Percentiles rank a stretch among this genome's conserved stretches.
Conservation (phyloP, 352 stramenopile species). For the Elongisporangium anandrum region DNA sequence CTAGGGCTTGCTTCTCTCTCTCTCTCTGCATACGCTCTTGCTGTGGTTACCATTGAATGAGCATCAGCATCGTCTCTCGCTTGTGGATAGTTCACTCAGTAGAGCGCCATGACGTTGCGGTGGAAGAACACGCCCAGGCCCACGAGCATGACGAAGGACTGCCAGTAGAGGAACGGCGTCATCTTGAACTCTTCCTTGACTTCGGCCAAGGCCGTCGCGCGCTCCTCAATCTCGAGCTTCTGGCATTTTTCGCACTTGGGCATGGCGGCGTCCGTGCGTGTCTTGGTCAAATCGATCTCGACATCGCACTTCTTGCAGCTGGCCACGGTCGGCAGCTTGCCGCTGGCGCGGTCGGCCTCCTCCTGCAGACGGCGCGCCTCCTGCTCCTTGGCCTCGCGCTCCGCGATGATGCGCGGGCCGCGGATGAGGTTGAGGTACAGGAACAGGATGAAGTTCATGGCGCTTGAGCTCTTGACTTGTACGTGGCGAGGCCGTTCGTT, state of each 20-base stretch:
- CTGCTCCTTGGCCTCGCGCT: conserved; percentile 47
- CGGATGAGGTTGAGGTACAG: conserved; percentile 77
- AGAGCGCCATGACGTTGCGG: conserved; percentile 59
- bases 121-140: conserved; percentile 61
- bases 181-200: conserved; percentile 45
- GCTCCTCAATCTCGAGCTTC: conserved; percentile 20
- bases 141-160: conserved; percentile 52
- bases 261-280: conserved; percentile 16
- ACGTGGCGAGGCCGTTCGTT: not conserved
- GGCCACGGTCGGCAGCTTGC: conserved; percentile 35
- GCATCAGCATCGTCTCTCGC: not conserved
- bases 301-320: conserved; percentile 79
- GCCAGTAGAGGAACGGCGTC: conserved; percentile 72
- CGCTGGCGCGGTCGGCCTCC: conserved; percentile 43
- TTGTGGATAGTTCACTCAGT: conserved; percentile 12
- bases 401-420: conserved; percentile 46
- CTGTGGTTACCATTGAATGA: not conserved
- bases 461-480: not conserved
- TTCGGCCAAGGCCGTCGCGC: conserved; percentile 16
- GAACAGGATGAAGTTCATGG: conserved; percentile 76
- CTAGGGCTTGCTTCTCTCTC: not conserved
- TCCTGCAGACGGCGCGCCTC: conserved; percentile 38
- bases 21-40: not conserved
- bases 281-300: conserved; percentile 29
- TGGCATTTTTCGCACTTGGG: conserved; percentile 46